Percentiles rank a stretch among this genome's conserved stretches.
These are phyloP conservation scores for Zygnema cylindricum DNA, from an alignment of 139 green algal species.

Conservation along the genomic window DNA sequence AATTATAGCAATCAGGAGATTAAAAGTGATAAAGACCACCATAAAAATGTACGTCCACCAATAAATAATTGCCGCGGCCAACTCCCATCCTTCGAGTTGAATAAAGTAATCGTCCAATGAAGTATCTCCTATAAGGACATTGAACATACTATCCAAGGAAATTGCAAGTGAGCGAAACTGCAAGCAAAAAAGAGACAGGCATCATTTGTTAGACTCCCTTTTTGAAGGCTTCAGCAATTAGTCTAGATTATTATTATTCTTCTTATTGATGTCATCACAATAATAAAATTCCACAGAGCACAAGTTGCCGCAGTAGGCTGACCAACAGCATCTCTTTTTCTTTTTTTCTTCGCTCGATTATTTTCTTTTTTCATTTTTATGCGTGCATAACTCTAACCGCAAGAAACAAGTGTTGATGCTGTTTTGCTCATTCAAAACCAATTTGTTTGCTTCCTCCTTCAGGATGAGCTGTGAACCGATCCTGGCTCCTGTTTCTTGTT, in stretches of 20 bases:
- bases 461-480: no score
- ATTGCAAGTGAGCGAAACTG: slow-evolving; percentile 74
- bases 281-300: not conserved
- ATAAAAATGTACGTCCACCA: slow-evolving; percentile 88
- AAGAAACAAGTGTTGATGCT: no score
- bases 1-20: slow-evolving; percentile 75
- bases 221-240: no score
- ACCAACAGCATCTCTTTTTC: no score
- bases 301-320: no score
- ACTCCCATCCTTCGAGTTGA: slow-evolving; percentile 74
- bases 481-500: no score
- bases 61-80: slow-evolving; percentile 73
- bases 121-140: slow-evolving; percentile 84
- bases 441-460: no score
- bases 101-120: slow-evolving; percentile 39
- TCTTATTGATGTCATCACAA: not conserved
- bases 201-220: no score
- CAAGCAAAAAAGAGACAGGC: not conserved
- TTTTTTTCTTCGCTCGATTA: no score
- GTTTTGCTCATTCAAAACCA: no score
- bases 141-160: slow-evolving; percentile 83
- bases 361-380: no score
- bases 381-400: no score
- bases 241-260: not conserved
- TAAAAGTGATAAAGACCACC: slow-evolving; percentile 90